These are phyloP conservation scores for Lizonia empirigonia DNA, from an alignment of 2,329 filamentous ascomycete genomes.

Conservation along the genomic window DNA sequence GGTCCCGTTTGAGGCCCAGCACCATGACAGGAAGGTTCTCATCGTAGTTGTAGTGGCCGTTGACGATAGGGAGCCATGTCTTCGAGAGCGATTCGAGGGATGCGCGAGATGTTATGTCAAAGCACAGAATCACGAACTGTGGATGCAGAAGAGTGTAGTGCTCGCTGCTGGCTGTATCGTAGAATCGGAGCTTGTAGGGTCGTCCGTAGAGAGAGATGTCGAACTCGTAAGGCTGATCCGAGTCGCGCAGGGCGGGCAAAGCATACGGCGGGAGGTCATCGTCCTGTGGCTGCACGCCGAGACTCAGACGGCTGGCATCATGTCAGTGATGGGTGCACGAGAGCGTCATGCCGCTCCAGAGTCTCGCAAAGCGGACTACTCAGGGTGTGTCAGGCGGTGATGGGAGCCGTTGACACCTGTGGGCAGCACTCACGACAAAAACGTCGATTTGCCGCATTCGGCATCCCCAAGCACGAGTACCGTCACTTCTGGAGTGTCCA, in stretches of 20 bases:
- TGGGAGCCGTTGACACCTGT: background rate
- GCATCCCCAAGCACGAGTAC: constrained; percentile 65
- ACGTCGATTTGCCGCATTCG: constrained; percentile 67
- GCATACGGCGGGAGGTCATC: constrained; percentile 42
- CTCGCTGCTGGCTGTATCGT: constrained; percentile 64
- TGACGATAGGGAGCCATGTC: constrained; percentile 53
- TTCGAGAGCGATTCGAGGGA: constrained; percentile 56
- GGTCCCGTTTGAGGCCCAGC: constrained; percentile 64
- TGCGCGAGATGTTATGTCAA: constrained; percentile 60
- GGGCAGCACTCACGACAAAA: constrained; percentile 60
- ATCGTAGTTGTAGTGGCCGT: constrained; percentile 59
- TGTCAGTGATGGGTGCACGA: background rate
- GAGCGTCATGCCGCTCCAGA: background rate
- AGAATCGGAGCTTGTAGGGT: constrained; percentile 61
- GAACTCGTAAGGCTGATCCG: constrained; percentile 64
- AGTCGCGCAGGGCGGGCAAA: constrained; percentile 57
- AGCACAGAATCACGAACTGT: constrained; percentile 63
- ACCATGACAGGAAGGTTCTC: constrained; percentile 63
- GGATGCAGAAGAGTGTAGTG: constrained; percentile 62
- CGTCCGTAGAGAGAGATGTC: constrained; percentile 63
- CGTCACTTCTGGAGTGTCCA: constrained; percentile 48
- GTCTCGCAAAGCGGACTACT: background rate
- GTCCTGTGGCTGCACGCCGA: constrained; percentile 36
- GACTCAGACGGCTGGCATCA: constrained; percentile 34
- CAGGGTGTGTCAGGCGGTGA: too few species aligned